Percentiles rank a stretch among this genome's conserved stretches.
These are phyloP conservation scores for Xylaria sp. DNA, from an alignment of 2,329 filamentous ascomycete species.

Conservation along the genomic window DNA sequence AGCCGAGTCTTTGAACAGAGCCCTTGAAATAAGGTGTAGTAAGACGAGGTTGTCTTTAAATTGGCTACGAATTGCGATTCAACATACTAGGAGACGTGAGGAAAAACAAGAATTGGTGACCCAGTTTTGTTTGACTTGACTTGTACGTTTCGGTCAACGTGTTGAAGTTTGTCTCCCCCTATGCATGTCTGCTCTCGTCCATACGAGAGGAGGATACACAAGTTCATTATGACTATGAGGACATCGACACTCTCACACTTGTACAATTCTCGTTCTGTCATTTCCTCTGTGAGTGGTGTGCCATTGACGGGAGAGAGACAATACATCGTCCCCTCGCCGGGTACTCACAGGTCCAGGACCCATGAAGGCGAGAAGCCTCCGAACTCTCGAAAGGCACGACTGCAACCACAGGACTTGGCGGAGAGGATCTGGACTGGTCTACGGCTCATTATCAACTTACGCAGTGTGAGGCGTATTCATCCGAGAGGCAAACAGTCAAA, in stretches of 20 bases:
- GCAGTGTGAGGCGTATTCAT: neutral
- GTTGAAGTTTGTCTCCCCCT: neutral
- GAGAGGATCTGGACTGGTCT: neutral
- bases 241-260: neutral
- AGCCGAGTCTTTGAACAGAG: neutral
- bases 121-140: neutral
- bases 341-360: neutral
- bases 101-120: neutral
- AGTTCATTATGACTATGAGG: neutral
- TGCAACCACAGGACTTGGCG: neutral
- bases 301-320: neutral
- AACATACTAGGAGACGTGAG: neutral
- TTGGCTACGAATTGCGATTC: too few relatives aligned
- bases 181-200: neutral
- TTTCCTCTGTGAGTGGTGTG: neutral
- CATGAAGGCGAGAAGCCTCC: neutral
- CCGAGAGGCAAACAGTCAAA: neutral
- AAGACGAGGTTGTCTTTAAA: too few relatives aligned
- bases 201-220: neutral
- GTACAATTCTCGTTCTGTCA: neutral
- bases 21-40: too few relatives aligned
- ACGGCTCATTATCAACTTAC: conserved; percentile 1
- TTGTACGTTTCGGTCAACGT: neutral
- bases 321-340: neutral
- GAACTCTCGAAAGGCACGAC: conserved; percentile 1